phyloP scores from a whole-genome alignment of 148 eudicot species.

The Dianthus caryophyllus region DNA sequence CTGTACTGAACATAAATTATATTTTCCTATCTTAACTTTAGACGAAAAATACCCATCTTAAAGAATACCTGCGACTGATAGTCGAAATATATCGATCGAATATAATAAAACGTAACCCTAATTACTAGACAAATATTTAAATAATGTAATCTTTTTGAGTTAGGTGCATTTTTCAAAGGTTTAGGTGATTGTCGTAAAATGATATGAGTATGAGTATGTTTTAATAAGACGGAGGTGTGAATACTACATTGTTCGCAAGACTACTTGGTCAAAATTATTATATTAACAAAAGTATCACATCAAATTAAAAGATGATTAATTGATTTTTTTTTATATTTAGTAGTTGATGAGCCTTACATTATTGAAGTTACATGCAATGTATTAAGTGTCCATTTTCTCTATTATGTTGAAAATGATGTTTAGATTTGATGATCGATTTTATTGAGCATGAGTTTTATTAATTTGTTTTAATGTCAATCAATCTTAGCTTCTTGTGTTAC shows the following conservation, averaged over 20 bases:
- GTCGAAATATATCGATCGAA: too few relatives aligned
- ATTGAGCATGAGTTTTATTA: too few relatives aligned
- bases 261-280: too few relatives aligned
- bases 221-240: not conserved
- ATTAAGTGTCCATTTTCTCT: not conserved
- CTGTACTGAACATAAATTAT: too few relatives aligned
- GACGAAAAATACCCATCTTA: too few relatives aligned
- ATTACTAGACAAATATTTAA: too few relatives aligned
- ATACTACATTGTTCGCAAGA: not conserved
- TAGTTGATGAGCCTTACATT: not conserved
- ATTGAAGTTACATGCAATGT: not conserved
- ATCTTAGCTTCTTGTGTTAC: too few relatives aligned
- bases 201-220: not conserved
- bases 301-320: not conserved
- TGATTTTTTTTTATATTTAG: not conserved
- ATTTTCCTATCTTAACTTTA: too few relatives aligned
- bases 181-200: slow-evolving; percentile 1
- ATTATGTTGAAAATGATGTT: not conserved
- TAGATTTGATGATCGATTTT: not conserved
- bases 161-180: slow-evolving; percentile 1
- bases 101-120: too few relatives aligned
- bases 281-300: not conserved
- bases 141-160: too few relatives aligned
- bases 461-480: too few relatives aligned
- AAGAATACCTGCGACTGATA: too few relatives aligned